A percentile compares a stretch with the other conserved stretches of the same genome.
Evolutionary conservation across 345 rosid genomes (phyloP).

Genomic region (Hibiscus trionum): DNA sequence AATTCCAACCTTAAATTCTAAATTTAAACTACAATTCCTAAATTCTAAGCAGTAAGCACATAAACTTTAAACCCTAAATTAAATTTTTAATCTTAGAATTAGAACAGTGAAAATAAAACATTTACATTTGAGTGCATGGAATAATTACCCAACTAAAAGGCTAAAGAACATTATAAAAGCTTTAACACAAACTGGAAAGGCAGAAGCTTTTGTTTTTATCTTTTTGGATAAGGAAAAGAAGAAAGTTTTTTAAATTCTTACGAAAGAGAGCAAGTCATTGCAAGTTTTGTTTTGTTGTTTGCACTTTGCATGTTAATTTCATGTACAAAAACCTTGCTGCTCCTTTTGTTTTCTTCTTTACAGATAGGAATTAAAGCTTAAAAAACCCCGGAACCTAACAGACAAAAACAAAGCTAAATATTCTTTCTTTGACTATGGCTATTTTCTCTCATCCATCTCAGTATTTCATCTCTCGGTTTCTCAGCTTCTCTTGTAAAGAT

Average conservation of each 20-base stretch:
- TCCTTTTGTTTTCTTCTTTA: neutral
- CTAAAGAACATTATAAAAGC: neutral
- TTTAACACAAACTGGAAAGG: neutral
- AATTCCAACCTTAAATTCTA: no score
- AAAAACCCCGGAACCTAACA: neutral
- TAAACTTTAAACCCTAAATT: no score
- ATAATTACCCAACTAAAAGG: no score
- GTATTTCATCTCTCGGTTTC: slow-evolving; percentile 15
- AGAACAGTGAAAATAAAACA: no score
- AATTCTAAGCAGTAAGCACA: no score
- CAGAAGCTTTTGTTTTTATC: neutral
- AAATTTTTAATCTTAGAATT: no score
- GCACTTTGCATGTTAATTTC: neutral
- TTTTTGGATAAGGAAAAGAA: neutral
- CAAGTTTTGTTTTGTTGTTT: neutral
- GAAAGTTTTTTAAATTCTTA: neutral
- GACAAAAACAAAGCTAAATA: neutral
- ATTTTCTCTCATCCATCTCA: slow-evolving; percentile 16
- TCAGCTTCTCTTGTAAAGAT: slow-evolving; percentile 21
- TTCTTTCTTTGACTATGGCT: slow-evolving; percentile 26
- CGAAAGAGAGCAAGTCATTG: neutral
- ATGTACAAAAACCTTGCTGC: neutral
- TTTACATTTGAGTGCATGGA: no score
- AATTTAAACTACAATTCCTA: no score
- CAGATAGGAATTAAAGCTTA: neutral